Conservation (phyloP, 441 rosid species). For the Francoa sonchifolia region DNA sequence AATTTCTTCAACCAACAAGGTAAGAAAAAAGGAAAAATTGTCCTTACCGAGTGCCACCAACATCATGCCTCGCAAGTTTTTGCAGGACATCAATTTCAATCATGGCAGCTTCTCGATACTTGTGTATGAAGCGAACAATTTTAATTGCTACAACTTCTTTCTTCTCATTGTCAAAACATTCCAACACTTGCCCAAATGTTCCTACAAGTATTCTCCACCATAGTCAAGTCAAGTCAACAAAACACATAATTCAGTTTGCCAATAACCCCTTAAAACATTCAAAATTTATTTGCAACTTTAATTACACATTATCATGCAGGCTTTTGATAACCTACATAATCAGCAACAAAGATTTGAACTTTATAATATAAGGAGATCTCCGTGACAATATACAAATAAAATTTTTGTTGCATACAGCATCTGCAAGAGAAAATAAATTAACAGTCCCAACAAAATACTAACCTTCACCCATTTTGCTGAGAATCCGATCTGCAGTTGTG, state of each 20-base stretch:
- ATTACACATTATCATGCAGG: no score
- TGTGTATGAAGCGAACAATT: constrained; percentile 66
- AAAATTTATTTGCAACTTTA: no score
- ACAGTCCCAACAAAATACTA: constrained; percentile 12
- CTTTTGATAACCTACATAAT: no score
- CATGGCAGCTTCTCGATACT: constrained; percentile 92
- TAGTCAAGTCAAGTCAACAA: no score
- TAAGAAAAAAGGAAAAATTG: constrained; percentile 5
- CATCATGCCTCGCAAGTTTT: constrained; percentile 68
- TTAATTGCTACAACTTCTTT: constrained; percentile 77
- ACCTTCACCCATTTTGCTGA: constrained; percentile 96
- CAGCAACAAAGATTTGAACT: no score
- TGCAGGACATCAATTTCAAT: constrained; percentile 80
- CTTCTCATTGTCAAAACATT: constrained; percentile 65
- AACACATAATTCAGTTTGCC: no score
- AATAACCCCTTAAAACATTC: no score
- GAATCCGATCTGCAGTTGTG: constrained; percentile 59
- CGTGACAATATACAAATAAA: not conserved
- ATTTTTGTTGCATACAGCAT: not conserved
- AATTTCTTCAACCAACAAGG: constrained; percentile 18
- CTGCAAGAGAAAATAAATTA: not conserved
- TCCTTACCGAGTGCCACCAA: constrained; percentile 63
- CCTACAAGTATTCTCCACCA: constrained; percentile 40
- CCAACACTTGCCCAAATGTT: constrained; percentile 89
- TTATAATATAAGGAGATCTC: no score